Conservation (phyloP, 2,329 filamentous ascomycete genomes). For the Conoideocrella luteorostrata region DNA sequence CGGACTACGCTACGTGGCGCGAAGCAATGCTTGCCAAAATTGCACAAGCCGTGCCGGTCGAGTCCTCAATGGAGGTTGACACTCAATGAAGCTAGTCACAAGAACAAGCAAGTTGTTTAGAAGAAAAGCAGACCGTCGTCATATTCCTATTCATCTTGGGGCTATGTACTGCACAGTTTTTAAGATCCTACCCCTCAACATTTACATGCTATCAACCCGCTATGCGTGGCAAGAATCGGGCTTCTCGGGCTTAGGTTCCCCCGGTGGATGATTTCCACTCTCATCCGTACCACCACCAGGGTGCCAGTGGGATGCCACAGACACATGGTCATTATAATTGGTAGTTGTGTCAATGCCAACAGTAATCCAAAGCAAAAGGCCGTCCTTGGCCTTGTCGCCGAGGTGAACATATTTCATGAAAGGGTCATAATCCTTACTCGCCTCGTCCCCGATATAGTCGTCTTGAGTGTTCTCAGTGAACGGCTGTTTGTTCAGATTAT, state of each 20-base stretch:
- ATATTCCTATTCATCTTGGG: background rate
- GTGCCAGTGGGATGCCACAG: conserved; percentile 7
- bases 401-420: conserved; percentile 52
- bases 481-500: conserved; percentile 34
- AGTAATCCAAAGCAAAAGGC: conserved; percentile 47
- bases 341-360: conserved; percentile 37
- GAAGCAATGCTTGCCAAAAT: conserved; percentile 51
- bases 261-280: background rate
- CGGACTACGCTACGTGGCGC: conserved; percentile 61
- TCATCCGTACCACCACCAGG: conserved; percentile 4
- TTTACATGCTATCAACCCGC: too few relatives aligned
- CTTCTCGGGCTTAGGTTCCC: background rate
- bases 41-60: conserved; percentile 30
- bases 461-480: conserved; percentile 46
- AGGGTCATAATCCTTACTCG: conserved; percentile 46
- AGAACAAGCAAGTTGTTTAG: too few relatives aligned
- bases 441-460: conserved; percentile 33
- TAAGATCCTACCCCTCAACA: too few relatives aligned
- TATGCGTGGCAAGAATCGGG: too few relatives aligned
- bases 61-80: conserved; percentile 30
- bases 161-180: background rate
- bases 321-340: conserved; percentile 5
- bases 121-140: too few relatives aligned
- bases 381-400: conserved; percentile 44
- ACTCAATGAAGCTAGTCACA: too few relatives aligned